These are phyloP conservation scores for Hypoxylon crocopeplum DNA, from an alignment of 495 filamentous ascomycete species.

Conservation along the genomic window DNA sequence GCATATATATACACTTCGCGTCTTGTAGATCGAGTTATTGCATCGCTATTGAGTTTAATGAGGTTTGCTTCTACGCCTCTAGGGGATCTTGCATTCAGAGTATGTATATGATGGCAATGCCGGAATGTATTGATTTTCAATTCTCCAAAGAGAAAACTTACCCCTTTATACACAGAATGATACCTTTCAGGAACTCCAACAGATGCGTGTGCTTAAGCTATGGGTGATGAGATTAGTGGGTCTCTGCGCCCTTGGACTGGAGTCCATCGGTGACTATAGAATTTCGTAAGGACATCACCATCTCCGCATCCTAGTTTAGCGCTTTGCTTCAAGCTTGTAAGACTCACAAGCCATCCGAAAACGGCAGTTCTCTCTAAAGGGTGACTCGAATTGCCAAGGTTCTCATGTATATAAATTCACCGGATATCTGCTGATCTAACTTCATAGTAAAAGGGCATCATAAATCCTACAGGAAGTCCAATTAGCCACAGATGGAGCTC, in stretches of 20 bases:
- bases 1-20: too few species aligned
- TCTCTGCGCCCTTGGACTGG: conserved; percentile 8
- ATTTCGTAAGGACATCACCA: conserved; percentile 2
- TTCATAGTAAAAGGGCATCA: background rate
- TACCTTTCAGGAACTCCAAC: too few species aligned
- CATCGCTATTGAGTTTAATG: too few species aligned
- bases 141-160: too few species aligned
- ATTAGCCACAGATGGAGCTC: conserved; percentile 49
- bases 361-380: conserved; percentile 3
- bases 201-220: too few species aligned
- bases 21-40: too few species aligned
- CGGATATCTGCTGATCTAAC: background rate
- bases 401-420: background rate
- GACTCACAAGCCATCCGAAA: conserved; percentile 12
- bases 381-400: conserved; percentile 1
- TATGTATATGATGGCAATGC: too few species aligned
- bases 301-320: conserved; percentile 1
- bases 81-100: background rate
- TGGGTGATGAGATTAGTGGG: too few species aligned
- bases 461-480: too few species aligned
- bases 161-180: too few species aligned
- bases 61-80: too few species aligned
- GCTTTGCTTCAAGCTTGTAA: conserved; percentile 8
- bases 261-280: background rate
- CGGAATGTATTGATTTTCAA: too few species aligned